Evolutionary conservation across 2,329 filamentous ascomycete species (phyloP).

Genomic region (Cladosporium velox): DNA sequence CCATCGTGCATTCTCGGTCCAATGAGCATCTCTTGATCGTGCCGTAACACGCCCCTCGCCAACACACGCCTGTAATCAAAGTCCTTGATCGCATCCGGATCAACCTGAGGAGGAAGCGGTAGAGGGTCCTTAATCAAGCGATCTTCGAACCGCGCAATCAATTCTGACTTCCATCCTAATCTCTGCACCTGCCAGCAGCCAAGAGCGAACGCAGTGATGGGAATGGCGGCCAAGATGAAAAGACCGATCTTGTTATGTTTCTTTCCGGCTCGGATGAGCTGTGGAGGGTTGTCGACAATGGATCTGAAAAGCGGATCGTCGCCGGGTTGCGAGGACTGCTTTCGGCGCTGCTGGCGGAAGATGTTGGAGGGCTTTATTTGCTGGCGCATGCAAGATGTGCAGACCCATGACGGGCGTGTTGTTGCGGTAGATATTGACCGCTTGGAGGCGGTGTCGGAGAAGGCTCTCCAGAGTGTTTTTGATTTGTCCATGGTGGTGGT

Average conservation of each 20-base stretch:
- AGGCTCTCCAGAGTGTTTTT: constrained; percentile 25
- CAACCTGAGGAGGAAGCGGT: constrained; percentile 79
- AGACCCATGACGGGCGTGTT: constrained; percentile 25
- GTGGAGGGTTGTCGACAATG: constrained; percentile 81
- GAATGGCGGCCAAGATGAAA: constrained; percentile 64
- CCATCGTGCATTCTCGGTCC: constrained; percentile 88
- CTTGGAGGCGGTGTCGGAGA: constrained; percentile 13
- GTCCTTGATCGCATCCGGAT: constrained; percentile 76
- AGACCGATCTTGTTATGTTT: constrained; percentile 61
- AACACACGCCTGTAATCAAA: constrained; percentile 90
- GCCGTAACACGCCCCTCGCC: constrained; percentile 71
- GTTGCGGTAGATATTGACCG: constrained; percentile 16
- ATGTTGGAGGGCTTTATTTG: constrained; percentile 25
- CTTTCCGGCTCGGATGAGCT: constrained; percentile 72
- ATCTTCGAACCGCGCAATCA: constrained; percentile 90
- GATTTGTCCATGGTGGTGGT: constrained; percentile 25
- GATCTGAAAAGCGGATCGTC: constrained; percentile 81
- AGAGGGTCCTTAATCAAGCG: constrained; percentile 82
- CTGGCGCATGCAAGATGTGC: constrained; percentile 40
- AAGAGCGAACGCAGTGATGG: constrained; percentile 83
- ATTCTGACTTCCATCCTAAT: constrained; percentile 87
- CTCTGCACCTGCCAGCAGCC: constrained; percentile 96
- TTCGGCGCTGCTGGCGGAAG: constrained; percentile 37
- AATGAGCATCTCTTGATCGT: constrained; percentile 95
- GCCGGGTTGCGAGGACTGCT: constrained; percentile 55